Evolutionary conservation across 179 eudicot genomes (phyloP), one percentile per base, ranked within the genome.

Genomic region (Beta lomatogona): DNA sequence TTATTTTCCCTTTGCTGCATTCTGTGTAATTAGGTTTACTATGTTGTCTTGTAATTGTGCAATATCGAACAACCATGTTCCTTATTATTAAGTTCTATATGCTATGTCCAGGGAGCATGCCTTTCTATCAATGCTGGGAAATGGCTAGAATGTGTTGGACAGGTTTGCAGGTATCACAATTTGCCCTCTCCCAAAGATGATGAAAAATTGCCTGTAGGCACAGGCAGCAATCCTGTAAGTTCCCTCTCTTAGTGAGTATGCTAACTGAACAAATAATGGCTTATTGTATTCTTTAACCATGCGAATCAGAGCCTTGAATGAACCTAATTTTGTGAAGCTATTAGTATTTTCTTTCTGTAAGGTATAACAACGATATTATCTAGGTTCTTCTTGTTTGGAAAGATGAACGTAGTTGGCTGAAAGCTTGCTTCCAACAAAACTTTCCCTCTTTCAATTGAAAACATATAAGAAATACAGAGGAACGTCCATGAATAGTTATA

Each of bases 151-250:
- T 89, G 97, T 72, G 69, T 88, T 73, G 77, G 78, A 81, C 87
- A 90, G 86, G 89, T 96, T 70, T 96, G 98, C 83, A 58, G 82
- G 81, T 90, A 91, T 82, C 97, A 94, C 78, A 79, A 80, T 68
- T 83, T 94, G 70, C 88, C 93, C 81, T 80, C 80, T 80, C 99
- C 99, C 25, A 77, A 81, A 54, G 94, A 91, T 77, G 93, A 88
- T 81, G 99, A 96, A 79, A 92, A 86, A 87, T 88, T 96, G 90
- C 99, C 99, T 57, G 93, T 94, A 75, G 98, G 99, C 84, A 96
- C 92, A 21, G 99, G 98, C 77, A 96, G 99, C 90, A 96, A 96
- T 90, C 99, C 99, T 87, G 99, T 94, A 90, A 89, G 97, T 87
- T 73, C 48, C 75, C 78, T 82, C 13, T 67, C 73, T 15, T 80